Percentiles rank a stretch among this genome's conserved stretches.
These are phyloP conservation scores for Pseudoscleropodium purum DNA, from an alignment of 225 moss, liverwort and hornwort species.

Conservation along the genomic window DNA sequence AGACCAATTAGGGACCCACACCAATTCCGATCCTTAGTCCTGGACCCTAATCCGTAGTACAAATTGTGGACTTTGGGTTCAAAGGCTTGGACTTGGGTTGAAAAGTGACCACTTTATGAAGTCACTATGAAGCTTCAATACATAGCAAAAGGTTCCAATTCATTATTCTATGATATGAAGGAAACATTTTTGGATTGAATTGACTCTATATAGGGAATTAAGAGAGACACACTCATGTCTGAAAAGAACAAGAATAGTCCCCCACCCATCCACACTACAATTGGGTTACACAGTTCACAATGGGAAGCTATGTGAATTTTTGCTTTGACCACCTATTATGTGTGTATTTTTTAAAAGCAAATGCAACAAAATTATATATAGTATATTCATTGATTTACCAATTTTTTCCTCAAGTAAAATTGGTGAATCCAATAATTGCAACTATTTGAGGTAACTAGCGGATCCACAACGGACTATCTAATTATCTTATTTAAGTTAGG, in stretches of 20 bases:
- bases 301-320: neutral
- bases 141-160: neutral
- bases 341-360: neutral
- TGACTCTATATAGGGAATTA: neutral
- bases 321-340: neutral
- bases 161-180: neutral
- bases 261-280: too few relatives aligned
- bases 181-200: too few relatives aligned
- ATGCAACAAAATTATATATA: rapidly evolving
- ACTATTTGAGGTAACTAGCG: rapidly evolving
- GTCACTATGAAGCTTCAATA: neutral
- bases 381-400: too few relatives aligned
- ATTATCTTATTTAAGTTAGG: too few relatives aligned
- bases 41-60: neutral
- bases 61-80: neutral
- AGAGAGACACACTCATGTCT: rapidly evolving
- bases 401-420: neutral
- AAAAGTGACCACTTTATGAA: neutral
- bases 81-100: neutral
- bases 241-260: neutral
- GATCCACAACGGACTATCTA: too few relatives aligned
- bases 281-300: rapidly evolving
- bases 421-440: neutral
- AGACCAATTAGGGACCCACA: neutral
- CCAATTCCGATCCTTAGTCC: neutral